Evolutionary conservation across 805 yeast genomes (phyloP).

Genomic region (Wickerhamiella brachini): DNA sequence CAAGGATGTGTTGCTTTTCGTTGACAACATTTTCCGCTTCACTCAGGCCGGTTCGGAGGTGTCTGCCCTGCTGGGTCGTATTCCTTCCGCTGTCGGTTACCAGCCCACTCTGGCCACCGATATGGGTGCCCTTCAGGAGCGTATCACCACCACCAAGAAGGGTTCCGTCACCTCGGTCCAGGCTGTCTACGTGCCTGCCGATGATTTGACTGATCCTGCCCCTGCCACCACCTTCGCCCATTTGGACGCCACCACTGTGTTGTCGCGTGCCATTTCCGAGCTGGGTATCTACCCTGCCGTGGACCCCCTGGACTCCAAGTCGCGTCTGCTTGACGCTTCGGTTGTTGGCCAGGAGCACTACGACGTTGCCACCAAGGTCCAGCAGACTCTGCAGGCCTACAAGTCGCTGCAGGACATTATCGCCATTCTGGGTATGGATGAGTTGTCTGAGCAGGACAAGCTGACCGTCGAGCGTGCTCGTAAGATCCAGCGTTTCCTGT

Average conservation of each 20-base stretch:
- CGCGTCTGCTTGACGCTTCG: constrained; percentile 93
- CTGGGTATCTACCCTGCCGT: constrained; percentile 99
- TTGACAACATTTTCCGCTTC: constrained; percentile 99
- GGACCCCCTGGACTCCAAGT: constrained; percentile 98
- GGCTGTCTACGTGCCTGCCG: constrained; percentile 99
- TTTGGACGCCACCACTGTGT: constrained; percentile 99
- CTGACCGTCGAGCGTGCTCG: constrained; percentile 99
- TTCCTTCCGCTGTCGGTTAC: constrained; percentile 99
- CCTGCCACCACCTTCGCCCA: constrained; percentile 99
- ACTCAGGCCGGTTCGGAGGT: constrained; percentile 99
- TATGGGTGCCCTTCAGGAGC: constrained; percentile 99
- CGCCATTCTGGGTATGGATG: constrained; percentile 99
- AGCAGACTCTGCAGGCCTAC: constrained; percentile 98
- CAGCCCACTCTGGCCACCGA: constrained; percentile 99
- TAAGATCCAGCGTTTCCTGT: constrained; percentile 98
- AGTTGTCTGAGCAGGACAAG: constrained; percentile 96
- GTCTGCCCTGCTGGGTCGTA: constrained; percentile 99
- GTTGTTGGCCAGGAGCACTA: constrained; percentile 99
- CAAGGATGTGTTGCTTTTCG: constrained; percentile 98
- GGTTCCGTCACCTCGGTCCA: constrained; percentile 99
- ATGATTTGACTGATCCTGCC: constrained; percentile 99
- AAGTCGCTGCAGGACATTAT: constrained; percentile 99
- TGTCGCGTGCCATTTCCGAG: constrained; percentile 99
- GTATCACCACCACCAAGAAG: constrained; percentile 98
- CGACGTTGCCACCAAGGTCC: constrained; percentile 86